phyloP scores from a whole-genome alignment of 108 stramenopile species.

The Hondaea fermentalgiana region DNA sequence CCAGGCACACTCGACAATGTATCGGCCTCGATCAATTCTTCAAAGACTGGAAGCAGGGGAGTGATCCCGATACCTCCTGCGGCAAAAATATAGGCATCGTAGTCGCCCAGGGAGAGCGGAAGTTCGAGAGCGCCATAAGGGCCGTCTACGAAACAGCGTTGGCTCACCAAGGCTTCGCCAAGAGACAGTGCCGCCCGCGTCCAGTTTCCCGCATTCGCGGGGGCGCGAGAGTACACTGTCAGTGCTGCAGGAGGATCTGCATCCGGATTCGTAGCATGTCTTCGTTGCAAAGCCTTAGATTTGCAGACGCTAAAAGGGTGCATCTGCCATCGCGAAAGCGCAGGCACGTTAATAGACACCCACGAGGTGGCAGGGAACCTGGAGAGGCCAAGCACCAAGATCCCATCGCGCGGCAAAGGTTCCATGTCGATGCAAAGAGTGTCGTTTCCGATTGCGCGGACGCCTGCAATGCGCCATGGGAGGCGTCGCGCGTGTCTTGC shows the following conservation, averaged over 20 bases:
- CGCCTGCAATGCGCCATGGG: not conserved
- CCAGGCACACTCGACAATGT: not conserved
- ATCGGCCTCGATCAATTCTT: not conserved
- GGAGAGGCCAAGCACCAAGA: not conserved
- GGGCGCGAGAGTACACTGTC: not conserved
- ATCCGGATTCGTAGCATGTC: not conserved
- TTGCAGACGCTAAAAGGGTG: not conserved
- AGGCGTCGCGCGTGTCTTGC: not conserved
- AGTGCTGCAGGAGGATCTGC: not conserved
- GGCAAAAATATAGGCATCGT: not conserved
- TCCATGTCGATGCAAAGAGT: not conserved
- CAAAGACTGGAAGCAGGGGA: not conserved
- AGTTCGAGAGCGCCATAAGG: not conserved
- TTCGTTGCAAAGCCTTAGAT: not conserved
- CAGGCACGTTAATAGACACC: not conserved
- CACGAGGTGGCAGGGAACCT: not conserved
- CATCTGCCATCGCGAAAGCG: not conserved
- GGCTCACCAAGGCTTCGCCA: not conserved
- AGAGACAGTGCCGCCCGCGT: not conserved
- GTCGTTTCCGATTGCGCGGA: not conserved
- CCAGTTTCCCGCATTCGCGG: not conserved
- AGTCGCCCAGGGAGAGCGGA: not conserved
- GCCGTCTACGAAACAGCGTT: not conserved
- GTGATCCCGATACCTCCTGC: constrained; percentile 6
- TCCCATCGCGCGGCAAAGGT: not conserved